These are phyloP conservation scores for Tetrahymena thermophila DNA, from an alignment of 73 alveolate species.

Conservation along the genomic window DNA sequence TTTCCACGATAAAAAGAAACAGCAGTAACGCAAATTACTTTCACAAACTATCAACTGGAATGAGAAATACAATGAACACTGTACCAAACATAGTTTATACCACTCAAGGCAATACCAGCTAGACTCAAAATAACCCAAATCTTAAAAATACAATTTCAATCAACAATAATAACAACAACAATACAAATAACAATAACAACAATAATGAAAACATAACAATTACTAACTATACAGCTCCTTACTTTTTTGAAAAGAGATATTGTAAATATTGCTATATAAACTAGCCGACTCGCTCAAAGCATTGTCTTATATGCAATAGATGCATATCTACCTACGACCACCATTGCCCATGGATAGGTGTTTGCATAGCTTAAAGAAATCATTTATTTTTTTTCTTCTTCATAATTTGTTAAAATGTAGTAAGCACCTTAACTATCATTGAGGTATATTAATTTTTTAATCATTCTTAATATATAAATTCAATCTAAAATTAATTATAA, in stretches of 20 bases:
- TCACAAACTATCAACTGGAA: background rate
- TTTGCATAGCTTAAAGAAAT: slow-evolving; percentile 58
- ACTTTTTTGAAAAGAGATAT: slow-evolving; percentile 30
- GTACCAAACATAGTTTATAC: background rate
- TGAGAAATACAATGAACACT: background rate
- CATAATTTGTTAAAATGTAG: background rate
- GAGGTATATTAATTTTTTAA: background rate
- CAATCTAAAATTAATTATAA: background rate
- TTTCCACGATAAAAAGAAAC: background rate
- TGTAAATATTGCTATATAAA: slow-evolving; percentile 61
- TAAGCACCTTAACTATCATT: background rate
- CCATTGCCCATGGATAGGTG: slow-evolving; percentile 65
- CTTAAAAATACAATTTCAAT: background rate
- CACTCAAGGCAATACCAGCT: background rate
- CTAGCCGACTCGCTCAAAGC: slow-evolving; percentile 47
- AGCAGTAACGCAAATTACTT: background rate
- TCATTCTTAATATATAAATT: background rate
- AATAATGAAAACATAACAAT: background rate
- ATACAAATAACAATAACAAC: background rate
- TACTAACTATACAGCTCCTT: background rate
- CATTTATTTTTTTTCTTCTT: slow-evolving; percentile 47
- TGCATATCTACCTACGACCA: slow-evolving; percentile 62
- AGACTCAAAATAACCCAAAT: background rate
- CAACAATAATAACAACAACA: background rate
- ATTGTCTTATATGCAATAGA: slow-evolving; percentile 42